Conservation (phyloP, 345 rosid genomes). For the Eucalyptus paniculata region DNA sequence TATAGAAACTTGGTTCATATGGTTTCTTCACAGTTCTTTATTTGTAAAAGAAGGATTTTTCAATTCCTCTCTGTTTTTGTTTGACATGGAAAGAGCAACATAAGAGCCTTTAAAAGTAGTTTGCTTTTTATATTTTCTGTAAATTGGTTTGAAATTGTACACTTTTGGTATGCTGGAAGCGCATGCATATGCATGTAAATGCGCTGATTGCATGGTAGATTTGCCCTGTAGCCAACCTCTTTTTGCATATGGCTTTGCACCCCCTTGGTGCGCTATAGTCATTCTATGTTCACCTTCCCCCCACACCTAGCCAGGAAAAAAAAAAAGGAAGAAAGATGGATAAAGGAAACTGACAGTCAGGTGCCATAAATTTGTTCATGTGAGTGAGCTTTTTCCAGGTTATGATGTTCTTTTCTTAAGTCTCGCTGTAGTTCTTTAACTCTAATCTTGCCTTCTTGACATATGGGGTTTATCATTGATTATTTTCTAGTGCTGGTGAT, state of each 20-base stretch:
- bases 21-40: not conserved
- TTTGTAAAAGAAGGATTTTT: not conserved
- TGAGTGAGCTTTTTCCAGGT: not conserved
- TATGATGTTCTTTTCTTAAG: not conserved
- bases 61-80: not conserved
- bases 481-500: not conserved
- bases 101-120: not conserved
- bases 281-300: not conserved
- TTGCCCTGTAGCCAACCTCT: not conserved
- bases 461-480: not conserved
- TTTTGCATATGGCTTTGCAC: not conserved
- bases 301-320: not conserved
- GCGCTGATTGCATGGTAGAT: not conserved
- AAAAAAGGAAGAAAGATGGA: not conserved
- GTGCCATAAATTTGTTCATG: not conserved
- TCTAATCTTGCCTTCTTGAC: not conserved
- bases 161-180: not conserved
- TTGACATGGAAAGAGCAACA: not conserved
- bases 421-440: not conserved
- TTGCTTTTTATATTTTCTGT: not conserved
- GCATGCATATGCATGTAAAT: not conserved
- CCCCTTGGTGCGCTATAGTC: not conserved
- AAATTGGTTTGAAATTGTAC: not conserved
- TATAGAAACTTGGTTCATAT: not conserved
- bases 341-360: not conserved